Base-by-base conservation (phyloP, 305 asterid species). In the Striga hermonthica region DNA sequence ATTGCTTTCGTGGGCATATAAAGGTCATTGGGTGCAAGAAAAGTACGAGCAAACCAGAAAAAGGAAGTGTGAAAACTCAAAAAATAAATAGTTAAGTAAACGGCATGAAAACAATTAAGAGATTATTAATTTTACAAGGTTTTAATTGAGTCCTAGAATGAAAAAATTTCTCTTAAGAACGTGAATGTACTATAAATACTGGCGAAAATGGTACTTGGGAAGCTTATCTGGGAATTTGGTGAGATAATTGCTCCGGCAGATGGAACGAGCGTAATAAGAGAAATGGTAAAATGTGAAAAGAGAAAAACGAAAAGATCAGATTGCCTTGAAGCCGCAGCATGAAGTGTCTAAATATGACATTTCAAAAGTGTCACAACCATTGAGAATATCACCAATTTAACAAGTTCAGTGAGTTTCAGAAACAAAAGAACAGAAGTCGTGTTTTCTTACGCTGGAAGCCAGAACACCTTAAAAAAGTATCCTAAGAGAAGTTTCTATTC, bases 1-100 rank as follows among this genome's bases (percentile, higher is more conserved):
- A 67, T 67, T 64, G 57, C 67, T 72, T 43, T 64, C 65, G 47
- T 13, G 54, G 41, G 14, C 45, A 59, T 16, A 53, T 35, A 44
- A 3, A 22, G 31, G 31, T 22, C 31, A 22, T 1, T 1, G 2
- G 31, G 31, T 22, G 31, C 31, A 22, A 22, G 31, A 22, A 22
- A 22, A 22, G 31, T 22, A 22, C 1, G 31, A 22, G 31, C 31
- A 22, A 22, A 22, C 31, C 1, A 22, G 31, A 2, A 57, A 13
- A 44, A 15, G 43, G 58, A 59, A 34, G 22, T 44, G 3, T 50
- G 34, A 11, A 16, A 64, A 50, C 2, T 11, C 36, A 12, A 53
- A 9, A 28, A 57, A 68, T 35, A 58, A 52, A 35, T 40, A 62
- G 13, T 37, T 15, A 6, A 3, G n/a, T 1, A 45, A 9, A 11